phyloP scores from a whole-genome alignment of 352 stramenopile species.

The Phytophthora macrochlamydospora region DNA sequence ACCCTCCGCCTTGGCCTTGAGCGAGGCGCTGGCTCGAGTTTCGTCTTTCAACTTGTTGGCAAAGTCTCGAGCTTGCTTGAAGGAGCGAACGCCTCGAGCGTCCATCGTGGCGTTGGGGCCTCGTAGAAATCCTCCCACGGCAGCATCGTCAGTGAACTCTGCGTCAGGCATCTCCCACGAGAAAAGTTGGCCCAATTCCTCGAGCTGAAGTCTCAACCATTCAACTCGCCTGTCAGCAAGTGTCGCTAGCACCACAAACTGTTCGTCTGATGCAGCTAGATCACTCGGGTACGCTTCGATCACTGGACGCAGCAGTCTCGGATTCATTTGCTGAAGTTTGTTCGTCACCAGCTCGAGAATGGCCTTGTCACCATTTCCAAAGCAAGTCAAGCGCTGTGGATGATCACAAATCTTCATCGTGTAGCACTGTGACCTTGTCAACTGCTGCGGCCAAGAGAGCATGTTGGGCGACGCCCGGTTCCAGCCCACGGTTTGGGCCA shows the following conservation, averaged over 20 bases:
- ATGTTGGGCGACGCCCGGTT: no score
- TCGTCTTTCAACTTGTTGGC: constrained; percentile 1
- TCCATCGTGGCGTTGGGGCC: neutral
- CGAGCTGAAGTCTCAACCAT: neutral
- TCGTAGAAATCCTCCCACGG: neutral
- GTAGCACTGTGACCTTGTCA: neutral
- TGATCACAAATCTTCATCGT: neutral
- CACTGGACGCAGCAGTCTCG: neutral
- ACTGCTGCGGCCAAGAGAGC: neutral
- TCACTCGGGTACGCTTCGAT: neutral
- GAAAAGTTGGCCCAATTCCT: neutral
- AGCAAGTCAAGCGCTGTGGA: neutral
- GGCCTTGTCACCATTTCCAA: neutral
- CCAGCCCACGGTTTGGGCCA: neutral
- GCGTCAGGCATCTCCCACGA: neutral
- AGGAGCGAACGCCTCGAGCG: neutral
- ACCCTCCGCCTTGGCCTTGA: constrained; percentile 3
- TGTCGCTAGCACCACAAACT: no score
- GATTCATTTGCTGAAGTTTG: neutral
- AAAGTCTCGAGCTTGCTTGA: neutral
- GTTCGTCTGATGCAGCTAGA: neutral
- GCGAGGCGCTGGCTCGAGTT: constrained; percentile 6
- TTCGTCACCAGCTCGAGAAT: neutral
- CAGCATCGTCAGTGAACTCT: neutral
- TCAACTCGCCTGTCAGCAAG: neutral